Evolutionary conservation across 768 basidiomycete species (phyloP).

Genomic region (Podaxis mareebaensis): DNA sequence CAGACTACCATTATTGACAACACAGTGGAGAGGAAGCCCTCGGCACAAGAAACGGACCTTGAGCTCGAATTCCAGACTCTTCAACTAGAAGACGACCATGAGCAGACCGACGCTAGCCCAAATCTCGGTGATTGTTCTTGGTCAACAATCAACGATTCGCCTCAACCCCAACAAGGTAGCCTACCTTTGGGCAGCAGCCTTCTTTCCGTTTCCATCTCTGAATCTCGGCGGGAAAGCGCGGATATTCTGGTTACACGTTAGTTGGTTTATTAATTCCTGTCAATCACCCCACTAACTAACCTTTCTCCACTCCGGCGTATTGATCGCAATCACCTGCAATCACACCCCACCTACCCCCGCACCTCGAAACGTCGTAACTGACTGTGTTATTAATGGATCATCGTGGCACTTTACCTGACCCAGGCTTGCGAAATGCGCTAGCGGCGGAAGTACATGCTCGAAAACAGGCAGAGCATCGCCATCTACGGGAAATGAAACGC

Average conservation of each 20-base stretch:
- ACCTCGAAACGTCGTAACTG: neutral
- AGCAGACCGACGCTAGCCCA: neutral
- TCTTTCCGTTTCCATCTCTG: neutral
- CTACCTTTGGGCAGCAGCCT: neutral
- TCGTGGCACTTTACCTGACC: neutral
- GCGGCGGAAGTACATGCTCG: conserved; percentile 8
- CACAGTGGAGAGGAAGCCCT: neutral
- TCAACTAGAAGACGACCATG: neutral
- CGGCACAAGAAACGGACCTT: conserved; percentile 2
- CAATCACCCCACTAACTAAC: neutral
- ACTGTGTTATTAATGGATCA: neutral
- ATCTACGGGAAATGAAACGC: conserved; percentile 12
- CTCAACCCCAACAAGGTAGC: neutral
- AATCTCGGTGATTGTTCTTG: neutral
- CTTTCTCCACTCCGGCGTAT: neutral
- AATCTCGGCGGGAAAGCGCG: neutral
- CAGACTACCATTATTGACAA: neutral
- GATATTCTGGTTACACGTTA: conserved; percentile 5
- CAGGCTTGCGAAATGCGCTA: conserved; percentile 11
- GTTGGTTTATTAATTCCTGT: neutral
- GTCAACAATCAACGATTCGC: neutral
- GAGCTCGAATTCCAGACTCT: conserved; percentile 13
- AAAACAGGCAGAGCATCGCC: conserved; percentile 9
- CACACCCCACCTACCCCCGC: too few species aligned
- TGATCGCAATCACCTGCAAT: neutral